Conservation (phyloP, 1,139 yeast genomes). For the Diutina mesorugosa region DNA sequence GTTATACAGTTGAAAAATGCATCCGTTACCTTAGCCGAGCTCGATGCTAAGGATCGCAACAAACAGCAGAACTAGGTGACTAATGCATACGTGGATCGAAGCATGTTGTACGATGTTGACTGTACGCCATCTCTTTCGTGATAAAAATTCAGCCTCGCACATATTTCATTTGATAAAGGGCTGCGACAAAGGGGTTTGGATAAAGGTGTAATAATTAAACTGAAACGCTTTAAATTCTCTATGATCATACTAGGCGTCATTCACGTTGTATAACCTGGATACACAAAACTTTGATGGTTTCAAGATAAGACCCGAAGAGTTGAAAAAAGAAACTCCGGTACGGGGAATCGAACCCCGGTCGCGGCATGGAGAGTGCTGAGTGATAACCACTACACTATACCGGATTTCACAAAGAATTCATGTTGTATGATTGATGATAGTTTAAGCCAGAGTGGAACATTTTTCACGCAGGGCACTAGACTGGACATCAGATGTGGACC, state of each 20-base stretch:
- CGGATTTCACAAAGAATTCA: not conserved
- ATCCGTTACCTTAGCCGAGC: constrained; percentile 62
- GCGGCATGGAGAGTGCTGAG: constrained; percentile 1
- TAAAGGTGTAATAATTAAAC: not conserved
- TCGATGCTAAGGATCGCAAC: constrained; percentile 54
- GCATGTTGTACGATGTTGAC: not conserved
- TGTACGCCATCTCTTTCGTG: not conserved
- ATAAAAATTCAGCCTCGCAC: not conserved
- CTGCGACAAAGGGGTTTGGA: not conserved
- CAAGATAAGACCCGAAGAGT: too few relatives aligned
- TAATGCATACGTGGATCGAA: not conserved
- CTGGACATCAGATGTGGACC: too few relatives aligned
- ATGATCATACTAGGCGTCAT: not conserved
- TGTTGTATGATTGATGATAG: not conserved
- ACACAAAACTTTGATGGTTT: too few relatives aligned
- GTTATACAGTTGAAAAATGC: constrained; percentile 83
- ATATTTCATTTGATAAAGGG: not conserved
- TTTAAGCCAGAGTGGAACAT: too few relatives aligned
- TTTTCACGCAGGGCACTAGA: too few relatives aligned
- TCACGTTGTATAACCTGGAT: too few relatives aligned
- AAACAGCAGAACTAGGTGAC: not conserved
- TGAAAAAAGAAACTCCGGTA: not conserved
- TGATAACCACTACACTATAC: constrained; percentile 1
- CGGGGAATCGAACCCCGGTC: constrained; percentile 2
- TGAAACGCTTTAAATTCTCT: too few relatives aligned